Evolutionary conservation across 2,329 filamentous ascomycete species (phyloP), one percentile per base, ranked within the genome.

Genomic region (Monilinia aucupariae): DNA sequence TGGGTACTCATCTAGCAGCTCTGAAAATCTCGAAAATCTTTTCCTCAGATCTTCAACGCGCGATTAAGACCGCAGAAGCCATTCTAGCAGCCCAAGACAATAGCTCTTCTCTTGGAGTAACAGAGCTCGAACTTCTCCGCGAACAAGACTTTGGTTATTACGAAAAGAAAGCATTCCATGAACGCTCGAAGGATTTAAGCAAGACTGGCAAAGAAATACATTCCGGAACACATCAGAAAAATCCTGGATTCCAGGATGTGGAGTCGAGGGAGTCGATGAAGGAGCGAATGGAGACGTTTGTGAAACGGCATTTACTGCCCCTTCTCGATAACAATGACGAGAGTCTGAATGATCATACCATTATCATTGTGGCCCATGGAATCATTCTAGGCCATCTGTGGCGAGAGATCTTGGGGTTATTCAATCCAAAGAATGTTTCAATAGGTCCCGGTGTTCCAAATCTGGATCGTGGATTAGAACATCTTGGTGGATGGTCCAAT

Each of bases 361-460:
- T 91, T 15, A 86, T 85, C 1, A 76, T 96, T 17, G 88, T 96
- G 4, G 88, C 92, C 2, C 92, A 97, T 71, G 92, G 92, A 20
- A 87, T 96, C 65, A 85, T 96, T 48, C 81, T 96, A 2, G 85
- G 84, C 2, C 81, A 85, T 39, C 75, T 96, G 0, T 87, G 89
- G 81, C 80, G 81, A 62, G 79, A 81, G 15, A 74, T 96, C 17
- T 76, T 88, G 9, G 75, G 77, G 15, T 79, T 83, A 3, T 81
- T 90, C 64, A 74, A 66, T 62, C 71, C 61, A 52, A 65, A 17
- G 37, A 67, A 64, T 63, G 66, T 71, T 8, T 70, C 71, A 1
- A 68, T 84, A 32, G 75, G 74, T 6, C 71, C 78, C 15, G 77
- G 78, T 39, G 72, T 82, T 73, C 76, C 63, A 69, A 70, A 43